phyloP scores from a whole-genome alignment of 2,329 filamentous ascomycete species.

The Colletotrichum sp. region DNA sequence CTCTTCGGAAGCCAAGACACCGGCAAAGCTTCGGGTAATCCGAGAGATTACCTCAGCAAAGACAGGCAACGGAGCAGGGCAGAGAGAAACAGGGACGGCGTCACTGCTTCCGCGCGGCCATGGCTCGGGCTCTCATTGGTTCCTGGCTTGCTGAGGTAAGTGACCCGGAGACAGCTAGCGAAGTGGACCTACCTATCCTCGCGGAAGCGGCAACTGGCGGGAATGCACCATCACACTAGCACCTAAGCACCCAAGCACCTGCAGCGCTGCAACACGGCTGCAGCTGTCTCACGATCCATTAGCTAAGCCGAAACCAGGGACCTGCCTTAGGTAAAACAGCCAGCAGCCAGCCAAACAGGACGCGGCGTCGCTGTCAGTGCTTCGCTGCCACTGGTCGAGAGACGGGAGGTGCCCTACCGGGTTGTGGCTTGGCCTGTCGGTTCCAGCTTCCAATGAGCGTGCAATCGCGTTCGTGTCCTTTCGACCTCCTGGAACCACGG shows the following conservation, averaged over 20 bases:
- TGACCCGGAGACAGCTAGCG: not conserved
- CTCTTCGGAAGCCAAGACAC: not conserved
- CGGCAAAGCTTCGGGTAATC: not conserved
- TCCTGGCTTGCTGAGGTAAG: not conserved
- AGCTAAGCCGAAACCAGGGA: not conserved
- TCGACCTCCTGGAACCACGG: slow-evolving; percentile 13
- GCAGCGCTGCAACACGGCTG: not conserved
- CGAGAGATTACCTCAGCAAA: slow-evolving; percentile 1
- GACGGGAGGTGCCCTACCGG: not conserved
- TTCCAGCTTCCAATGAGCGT: slow-evolving; percentile 26
- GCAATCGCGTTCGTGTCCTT: slow-evolving; percentile 31
- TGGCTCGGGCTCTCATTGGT: not conserved
- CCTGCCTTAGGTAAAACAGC: not conserved
- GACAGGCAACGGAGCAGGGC: not conserved
- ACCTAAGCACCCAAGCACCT: not conserved
- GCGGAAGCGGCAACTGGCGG: not conserved
- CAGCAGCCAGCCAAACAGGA: not conserved
- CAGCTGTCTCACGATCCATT: not conserved
- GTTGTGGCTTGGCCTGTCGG: slow-evolving; percentile 3
- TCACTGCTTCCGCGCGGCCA: not conserved
- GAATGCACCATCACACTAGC: not conserved
- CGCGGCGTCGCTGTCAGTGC: not conserved
- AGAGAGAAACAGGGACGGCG: not conserved
- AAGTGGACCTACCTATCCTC: not conserved
- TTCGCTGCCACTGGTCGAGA: not conserved